Percentiles rank a stretch among this genome's conserved stretches.
Conservation (phyloP, 805 yeast genomes). For the Jamesozyma lodderae region DNA sequence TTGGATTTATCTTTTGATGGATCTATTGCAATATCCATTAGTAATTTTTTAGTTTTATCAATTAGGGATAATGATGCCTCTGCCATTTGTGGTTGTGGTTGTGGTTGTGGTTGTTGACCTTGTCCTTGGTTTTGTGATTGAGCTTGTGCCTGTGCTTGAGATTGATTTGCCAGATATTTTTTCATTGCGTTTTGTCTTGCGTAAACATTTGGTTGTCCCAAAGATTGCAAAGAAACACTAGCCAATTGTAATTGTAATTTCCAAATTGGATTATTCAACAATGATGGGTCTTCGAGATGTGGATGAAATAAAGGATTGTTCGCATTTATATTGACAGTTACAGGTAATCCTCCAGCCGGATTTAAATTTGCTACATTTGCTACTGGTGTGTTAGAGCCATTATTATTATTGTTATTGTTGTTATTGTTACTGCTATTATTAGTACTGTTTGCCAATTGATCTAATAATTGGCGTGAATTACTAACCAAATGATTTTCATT, state of each 20-base stretch:
- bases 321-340: constrained; percentile 13
- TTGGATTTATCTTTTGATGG: constrained; percentile 7
- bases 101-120: constrained; percentile 9
- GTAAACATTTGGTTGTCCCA: constrained; percentile 31
- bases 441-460: constrained; percentile 11
- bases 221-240: constrained; percentile 25
- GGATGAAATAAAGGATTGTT: constrained; percentile 31
- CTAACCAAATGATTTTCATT: constrained; percentile 28
- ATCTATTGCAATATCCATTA: constrained; percentile 26
- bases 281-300: constrained; percentile 26
- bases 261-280: constrained; percentile 30
- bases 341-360: neutral
- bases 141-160: constrained; percentile 9
- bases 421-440: constrained; percentile 5
- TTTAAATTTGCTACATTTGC: constrained; percentile 1
- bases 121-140: constrained; percentile 14
- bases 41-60: constrained; percentile 26
- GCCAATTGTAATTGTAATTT: constrained; percentile 30
- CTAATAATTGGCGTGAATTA: constrained; percentile 23
- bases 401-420: neutral
- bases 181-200: constrained; percentile 33
- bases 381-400: constrained; percentile 1
- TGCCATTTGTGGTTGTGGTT: constrained; percentile 16
- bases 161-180: constrained; percentile 23
- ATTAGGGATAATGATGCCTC: constrained; percentile 28